These are phyloP conservation scores for Aspergillus candidus DNA, from an alignment of 2,329 filamentous ascomycete genomes.

Conservation along the genomic window DNA sequence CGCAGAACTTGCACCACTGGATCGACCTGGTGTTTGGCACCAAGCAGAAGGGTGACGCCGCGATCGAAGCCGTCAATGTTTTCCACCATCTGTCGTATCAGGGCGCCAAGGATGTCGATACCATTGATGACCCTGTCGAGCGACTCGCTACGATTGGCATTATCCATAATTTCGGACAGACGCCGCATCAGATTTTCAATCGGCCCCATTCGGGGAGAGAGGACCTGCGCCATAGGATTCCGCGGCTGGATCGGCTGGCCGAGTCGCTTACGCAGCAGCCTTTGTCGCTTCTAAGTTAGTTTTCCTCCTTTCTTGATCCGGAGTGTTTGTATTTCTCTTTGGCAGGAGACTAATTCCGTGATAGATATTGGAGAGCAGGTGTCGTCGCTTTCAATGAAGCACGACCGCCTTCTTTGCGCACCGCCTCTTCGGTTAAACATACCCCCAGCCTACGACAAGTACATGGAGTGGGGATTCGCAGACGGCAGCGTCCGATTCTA, in stretches of 20 bases:
- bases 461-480: slow-evolving; percentile 91
- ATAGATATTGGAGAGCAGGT: slow-evolving; percentile 69
- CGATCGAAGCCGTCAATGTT: slow-evolving; percentile 85
- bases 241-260: slow-evolving; percentile 70
- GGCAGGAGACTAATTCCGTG: slow-evolving; percentile 1
- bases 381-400: slow-evolving; percentile 67
- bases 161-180: slow-evolving; percentile 98
- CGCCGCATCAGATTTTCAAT: slow-evolving; percentile 87
- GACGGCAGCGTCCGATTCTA: slow-evolving; percentile 92
- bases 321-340: background rate
- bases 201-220: slow-evolving; percentile 74
- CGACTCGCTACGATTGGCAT: slow-evolving; percentile 85
- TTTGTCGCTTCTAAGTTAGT: slow-evolving; percentile 63
- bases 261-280: slow-evolving; percentile 72
- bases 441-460: slow-evolving; percentile 79
- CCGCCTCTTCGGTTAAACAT: slow-evolving; percentile 82
- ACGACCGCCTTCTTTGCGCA: slow-evolving; percentile 76
- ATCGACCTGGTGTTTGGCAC: slow-evolving; percentile 92
- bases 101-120: slow-evolving; percentile 85
- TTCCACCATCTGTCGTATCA: slow-evolving; percentile 96
- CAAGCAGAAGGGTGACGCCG: slow-evolving; percentile 90
- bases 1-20: slow-evolving; percentile 83
- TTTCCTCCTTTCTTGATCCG: background rate
- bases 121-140: slow-evolving; percentile 82
- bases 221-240: slow-evolving; percentile 56